Evolutionary conservation across 2,329 filamentous ascomycete genomes (phyloP), one percentile per base, ranked within the genome.

Genomic region (Polychaeton citri): DNA sequence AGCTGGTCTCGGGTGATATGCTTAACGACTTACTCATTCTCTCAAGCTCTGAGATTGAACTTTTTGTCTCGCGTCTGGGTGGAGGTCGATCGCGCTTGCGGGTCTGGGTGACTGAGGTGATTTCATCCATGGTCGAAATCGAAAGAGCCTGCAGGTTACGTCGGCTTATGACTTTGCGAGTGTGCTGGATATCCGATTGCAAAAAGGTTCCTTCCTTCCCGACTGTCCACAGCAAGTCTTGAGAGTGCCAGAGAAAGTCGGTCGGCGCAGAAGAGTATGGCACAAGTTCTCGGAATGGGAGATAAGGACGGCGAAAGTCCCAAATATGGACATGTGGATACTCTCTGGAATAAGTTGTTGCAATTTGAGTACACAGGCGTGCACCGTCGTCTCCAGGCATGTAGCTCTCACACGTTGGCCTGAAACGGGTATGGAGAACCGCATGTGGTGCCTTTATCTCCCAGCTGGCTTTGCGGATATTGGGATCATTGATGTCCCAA

Each of bases 171-270:
- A 71, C 63, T 43, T 74, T 73, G 6, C 70, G 63, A 5, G 69
- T 64, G 56, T 71, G 72, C 39, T 74, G 68, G 21, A 77, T 63
- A 46, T 79, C 75, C 20, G 68, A 72, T 50, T 79, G 75, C 13
- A 72, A 67, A 43, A 79, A 78, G 7, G 68, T 62, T 10, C 75
- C 75, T 40, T 73, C 68, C 32, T 68, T 64, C 5, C 72, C 73
- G 30, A 76, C 74, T 9, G 72, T 76, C 75, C 75, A 79, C 24
- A 79, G 59, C 5, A 74, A 59, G 50, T 78, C 72, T 53, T 74
- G 71, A 34, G 73, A 75, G 46, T 72, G 72, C 66, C 75, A 79
- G 12, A 79, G 61, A 52, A 79, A 58, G 46, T 78, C 75, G 17
- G 71, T 68, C 15, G 73, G 66, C 12, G 69, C 64, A 4, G 62